Conservation (phyloP, 768 basidiomycete genomes). For the Lactarius sanguifluus region DNA sequence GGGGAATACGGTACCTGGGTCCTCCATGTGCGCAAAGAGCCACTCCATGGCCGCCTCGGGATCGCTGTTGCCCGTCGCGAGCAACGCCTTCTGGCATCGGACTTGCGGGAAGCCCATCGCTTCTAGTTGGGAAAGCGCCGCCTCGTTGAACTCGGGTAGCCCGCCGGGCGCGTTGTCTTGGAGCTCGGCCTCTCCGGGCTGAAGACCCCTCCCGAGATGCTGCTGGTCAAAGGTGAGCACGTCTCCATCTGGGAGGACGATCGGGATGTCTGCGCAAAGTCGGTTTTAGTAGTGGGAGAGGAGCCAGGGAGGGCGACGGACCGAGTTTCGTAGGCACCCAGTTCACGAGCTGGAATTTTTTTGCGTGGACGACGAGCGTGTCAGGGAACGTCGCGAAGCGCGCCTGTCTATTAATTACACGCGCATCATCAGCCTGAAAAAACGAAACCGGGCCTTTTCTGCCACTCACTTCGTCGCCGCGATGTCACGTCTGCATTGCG, state of each 20-base stretch:
- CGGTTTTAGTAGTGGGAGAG: slow-evolving; percentile 3
- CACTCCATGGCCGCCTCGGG: slow-evolving; percentile 91
- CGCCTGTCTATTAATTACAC: slow-evolving; percentile 50
- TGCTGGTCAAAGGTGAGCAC: slow-evolving; percentile 55
- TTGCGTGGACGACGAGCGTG: slow-evolving; percentile 83
- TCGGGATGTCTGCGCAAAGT: slow-evolving; percentile 70
- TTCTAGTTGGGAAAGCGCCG: slow-evolving; percentile 72
- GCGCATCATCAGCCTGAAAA: not conserved
- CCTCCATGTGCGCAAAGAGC: slow-evolving; percentile 95
- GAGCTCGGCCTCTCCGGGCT: slow-evolving; percentile 66
- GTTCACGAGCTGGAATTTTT: slow-evolving; percentile 92
- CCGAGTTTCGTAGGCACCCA: slow-evolving; percentile 97
- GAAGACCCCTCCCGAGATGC: slow-evolving; percentile 70
- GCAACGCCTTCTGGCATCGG: slow-evolving; percentile 85
- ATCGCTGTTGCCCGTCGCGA: slow-evolving; percentile 79
- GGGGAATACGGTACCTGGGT: slow-evolving; percentile 59
- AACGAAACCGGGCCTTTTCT: not conserved
- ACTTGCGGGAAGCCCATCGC: slow-evolving; percentile 89
- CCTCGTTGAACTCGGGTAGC: slow-evolving; percentile 68
- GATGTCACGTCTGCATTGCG: slow-evolving; percentile 66
- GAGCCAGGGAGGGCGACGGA: slow-evolving; percentile 36
- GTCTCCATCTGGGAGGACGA: slow-evolving; percentile 62
- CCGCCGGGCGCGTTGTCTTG: slow-evolving; percentile 44
- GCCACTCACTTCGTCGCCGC: slow-evolving; percentile 65
- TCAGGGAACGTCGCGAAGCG: slow-evolving; percentile 87